Percentiles rank a stretch among this genome's conserved stretches.
Evolutionary conservation across 495 filamentous ascomycete species (phyloP).

Genomic region (Aspergillus hancockii): DNA sequence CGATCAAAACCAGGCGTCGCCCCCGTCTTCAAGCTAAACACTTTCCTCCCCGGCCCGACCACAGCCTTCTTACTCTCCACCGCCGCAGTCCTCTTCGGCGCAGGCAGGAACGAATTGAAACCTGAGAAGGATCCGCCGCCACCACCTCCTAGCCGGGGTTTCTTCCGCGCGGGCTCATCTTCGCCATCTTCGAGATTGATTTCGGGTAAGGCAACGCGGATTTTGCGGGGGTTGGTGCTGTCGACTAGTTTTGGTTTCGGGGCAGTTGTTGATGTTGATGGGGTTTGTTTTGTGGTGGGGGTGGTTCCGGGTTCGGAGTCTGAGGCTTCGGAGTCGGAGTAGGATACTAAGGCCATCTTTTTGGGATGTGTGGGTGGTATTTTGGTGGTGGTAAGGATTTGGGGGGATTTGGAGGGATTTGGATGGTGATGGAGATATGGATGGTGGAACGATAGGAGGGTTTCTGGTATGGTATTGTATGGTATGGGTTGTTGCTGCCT

Average conservation of each 20-base stretch:
- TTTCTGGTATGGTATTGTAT: not conserved
- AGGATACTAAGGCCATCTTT: conserved; percentile 73
- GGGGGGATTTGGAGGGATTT: too few species aligned
- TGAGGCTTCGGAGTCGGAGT: conserved; percentile 82
- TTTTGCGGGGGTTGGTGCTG: conserved; percentile 76
- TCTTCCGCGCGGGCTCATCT: conserved; percentile 72
- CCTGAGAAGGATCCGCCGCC: conserved; percentile 66
- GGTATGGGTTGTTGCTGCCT: too few species aligned
- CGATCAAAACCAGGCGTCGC: conserved; percentile 76
- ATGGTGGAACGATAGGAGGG: too few species aligned
- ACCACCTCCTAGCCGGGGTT: conserved; percentile 54
- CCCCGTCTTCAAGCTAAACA: conserved; percentile 75
- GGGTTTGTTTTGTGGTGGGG: conserved; percentile 40
- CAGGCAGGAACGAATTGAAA: conserved; percentile 85
- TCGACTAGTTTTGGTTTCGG: conserved; percentile 74
- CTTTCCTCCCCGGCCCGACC: conserved; percentile 34
- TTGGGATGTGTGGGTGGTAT: not conserved
- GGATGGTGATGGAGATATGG: not conserved
- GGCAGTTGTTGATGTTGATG: conserved; percentile 45
- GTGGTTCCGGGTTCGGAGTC: conserved; percentile 52
- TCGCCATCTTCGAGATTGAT: conserved; percentile 46
- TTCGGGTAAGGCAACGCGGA: conserved; percentile 70
- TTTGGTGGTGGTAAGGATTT: not conserved
- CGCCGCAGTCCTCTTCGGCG: conserved; percentile 64
- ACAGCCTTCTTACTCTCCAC: conserved; percentile 36